A percentile compares a stretch with the other conserved stretches of the same genome.
These are phyloP conservation scores for Colletotrichum australisinense DNA, from an alignment of 2,329 filamentous ascomycete species.

Conservation along the genomic window DNA sequence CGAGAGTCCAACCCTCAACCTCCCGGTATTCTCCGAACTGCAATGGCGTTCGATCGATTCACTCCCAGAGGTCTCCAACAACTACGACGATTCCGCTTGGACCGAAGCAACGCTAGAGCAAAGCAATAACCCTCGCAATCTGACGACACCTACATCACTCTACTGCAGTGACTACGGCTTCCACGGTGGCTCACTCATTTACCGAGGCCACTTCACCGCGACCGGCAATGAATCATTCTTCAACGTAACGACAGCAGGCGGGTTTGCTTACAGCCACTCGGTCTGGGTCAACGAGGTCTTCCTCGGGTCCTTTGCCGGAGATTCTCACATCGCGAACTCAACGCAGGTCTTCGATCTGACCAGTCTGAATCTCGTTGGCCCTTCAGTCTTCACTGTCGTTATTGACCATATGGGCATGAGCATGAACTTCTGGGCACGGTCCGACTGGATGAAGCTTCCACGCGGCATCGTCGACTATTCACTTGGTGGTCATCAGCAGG, in stretches of 20 bases:
- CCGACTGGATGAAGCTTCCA: conserved; percentile 66
- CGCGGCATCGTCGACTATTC: conserved; percentile 68
- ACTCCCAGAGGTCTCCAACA: no score
- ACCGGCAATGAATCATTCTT: conserved; percentile 66
- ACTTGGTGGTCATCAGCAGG: conserved; percentile 56
- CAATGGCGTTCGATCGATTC: no score
- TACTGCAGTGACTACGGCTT: no score
- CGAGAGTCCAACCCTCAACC: no score
- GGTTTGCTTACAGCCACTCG: conserved; percentile 71
- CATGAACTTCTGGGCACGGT: conserved; percentile 67
- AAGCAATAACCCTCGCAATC: no score
- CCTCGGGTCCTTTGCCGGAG: conserved; percentile 70
- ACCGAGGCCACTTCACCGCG: conserved; percentile 62
- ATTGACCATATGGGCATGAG: conserved; percentile 77
- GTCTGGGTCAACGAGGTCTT: conserved; percentile 71
- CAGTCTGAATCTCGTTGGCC: no score
- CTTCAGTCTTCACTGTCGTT: conserved; percentile 72
- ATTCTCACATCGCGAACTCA: conserved; percentile 57
- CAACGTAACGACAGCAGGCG: conserved; percentile 69
- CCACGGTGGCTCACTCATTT: no score
- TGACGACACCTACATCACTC: no score
- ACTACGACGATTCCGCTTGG: no score
- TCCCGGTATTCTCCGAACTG: no score
- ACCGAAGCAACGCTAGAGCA: no score
- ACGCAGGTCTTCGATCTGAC: conserved; percentile 47